phyloP scores from a whole-genome alignment of 2,329 filamentous ascomycete genomes.

The Fusarium nodosum region DNA sequence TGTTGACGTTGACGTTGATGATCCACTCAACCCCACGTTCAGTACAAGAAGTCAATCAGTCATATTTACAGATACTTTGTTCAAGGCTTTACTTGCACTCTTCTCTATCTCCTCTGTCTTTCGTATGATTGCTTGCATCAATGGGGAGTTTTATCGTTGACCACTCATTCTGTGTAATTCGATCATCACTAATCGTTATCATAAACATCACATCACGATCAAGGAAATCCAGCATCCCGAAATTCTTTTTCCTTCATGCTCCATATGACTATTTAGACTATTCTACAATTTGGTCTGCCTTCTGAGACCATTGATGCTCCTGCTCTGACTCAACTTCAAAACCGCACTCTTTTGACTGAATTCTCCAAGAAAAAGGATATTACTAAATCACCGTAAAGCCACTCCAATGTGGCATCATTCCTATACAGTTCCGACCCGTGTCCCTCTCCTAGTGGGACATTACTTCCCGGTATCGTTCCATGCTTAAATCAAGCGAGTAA shows the following conservation, averaged over 20 bases:
- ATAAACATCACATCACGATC: not conserved
- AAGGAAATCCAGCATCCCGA: not conserved
- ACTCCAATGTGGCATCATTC: constrained; percentile 17
- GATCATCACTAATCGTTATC: not conserved
- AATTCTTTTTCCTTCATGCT: constrained; percentile 15
- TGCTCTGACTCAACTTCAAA: constrained; percentile 13
- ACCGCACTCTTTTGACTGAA: constrained; percentile 20
- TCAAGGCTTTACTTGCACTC: no score
- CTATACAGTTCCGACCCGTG: constrained; percentile 22
- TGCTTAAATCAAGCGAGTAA: constrained; percentile 78
- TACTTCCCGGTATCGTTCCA: constrained; percentile 75
- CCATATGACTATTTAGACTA: constrained; percentile 45
- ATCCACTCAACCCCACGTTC: not conserved
- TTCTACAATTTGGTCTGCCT: constrained; percentile 44
- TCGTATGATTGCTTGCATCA: no score
- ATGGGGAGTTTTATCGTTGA: not conserved
- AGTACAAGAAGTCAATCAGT: no score
- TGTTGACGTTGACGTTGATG: not conserved
- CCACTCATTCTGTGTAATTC: not conserved
- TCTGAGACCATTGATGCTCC: constrained; percentile 25
- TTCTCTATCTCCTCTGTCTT: no score
- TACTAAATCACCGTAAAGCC: constrained; percentile 42
- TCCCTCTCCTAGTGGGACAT: constrained; percentile 62
- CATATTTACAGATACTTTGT: no score
- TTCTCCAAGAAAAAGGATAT: constrained; percentile 17